Evolutionary conservation across 2,329 filamentous ascomycete genomes (phyloP).

Genomic region (Allantophomopsis lycopodina): DNA sequence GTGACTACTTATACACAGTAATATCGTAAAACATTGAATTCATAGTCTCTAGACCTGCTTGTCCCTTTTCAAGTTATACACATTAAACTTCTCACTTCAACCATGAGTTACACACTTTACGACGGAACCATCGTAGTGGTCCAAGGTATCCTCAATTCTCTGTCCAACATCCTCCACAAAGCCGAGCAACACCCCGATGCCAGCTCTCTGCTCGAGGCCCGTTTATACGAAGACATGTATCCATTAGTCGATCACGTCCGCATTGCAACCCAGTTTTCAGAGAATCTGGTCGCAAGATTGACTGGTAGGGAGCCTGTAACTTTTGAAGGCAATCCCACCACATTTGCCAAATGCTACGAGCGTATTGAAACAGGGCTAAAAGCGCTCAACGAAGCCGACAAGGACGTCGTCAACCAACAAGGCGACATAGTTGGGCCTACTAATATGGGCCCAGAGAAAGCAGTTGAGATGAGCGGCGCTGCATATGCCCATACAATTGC

Average conservation of each 20-base stretch:
- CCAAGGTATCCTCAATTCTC: constrained; percentile 11
- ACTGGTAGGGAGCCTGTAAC: constrained; percentile 11
- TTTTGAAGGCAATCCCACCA: constrained; percentile 7
- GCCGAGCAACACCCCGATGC: constrained; percentile 8
- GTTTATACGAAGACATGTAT: constrained; percentile 31
- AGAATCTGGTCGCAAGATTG: constrained; percentile 12
- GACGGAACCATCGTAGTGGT: constrained; percentile 14
- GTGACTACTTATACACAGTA: too few relatives aligned
- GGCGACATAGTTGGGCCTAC: constrained; percentile 7
- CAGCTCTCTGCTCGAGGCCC: constrained; percentile 17
- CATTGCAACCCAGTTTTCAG: constrained; percentile 13
- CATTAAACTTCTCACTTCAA: constrained; percentile 1
- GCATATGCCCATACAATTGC: constrained; percentile 18
- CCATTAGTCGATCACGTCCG: constrained; percentile 27
- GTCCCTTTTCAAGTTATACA: too few relatives aligned
- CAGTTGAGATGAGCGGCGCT: constrained; percentile 4
- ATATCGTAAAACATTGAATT: too few relatives aligned
- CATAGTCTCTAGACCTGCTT: too few relatives aligned
- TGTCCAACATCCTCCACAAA: constrained; percentile 16
- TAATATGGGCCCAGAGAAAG: constrained; percentile 5
- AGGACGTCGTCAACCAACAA: constrained; percentile 10
- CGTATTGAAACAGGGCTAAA: constrained; percentile 13
- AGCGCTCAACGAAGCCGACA: constrained; percentile 9
- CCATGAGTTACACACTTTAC: constrained; percentile 13
- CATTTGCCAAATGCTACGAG: constrained; percentile 11